phyloP scores from a whole-genome alignment of 2,329 filamentous ascomycete genomes.

The Cadophora malorum region DNA sequence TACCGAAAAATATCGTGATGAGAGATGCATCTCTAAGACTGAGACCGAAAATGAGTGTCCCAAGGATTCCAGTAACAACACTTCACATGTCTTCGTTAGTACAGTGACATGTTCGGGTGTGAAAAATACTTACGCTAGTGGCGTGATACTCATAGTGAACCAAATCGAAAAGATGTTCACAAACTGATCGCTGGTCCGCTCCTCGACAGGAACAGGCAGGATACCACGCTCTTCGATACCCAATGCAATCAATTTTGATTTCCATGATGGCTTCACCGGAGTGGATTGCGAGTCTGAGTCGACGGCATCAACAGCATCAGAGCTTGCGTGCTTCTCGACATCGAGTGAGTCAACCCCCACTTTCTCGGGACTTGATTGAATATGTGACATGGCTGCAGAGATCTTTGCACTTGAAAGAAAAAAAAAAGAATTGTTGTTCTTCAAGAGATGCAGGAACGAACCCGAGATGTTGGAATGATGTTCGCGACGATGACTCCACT shows the following conservation, averaged over 20 bases:
- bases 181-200: slow-evolving; percentile 59
- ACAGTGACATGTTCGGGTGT: background rate
- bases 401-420: background rate
- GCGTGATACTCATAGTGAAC: slow-evolving; percentile 62
- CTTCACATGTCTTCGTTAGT: slow-evolving; percentile 44
- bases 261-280: background rate
- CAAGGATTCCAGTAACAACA: slow-evolving; percentile 69
- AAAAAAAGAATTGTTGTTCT: background rate
- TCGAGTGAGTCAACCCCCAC: slow-evolving; percentile 12
- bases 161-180: slow-evolving; percentile 66
- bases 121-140: slow-evolving; percentile 58
- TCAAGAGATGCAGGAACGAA: background rate
- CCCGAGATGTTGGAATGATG: background rate
- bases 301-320: slow-evolving; percentile 15
- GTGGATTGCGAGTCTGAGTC: slow-evolving; percentile 17
- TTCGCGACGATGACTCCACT: slow-evolving; percentile 4
- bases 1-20: slow-evolving; percentile 67
- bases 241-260: slow-evolving; percentile 24
- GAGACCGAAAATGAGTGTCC: slow-evolving; percentile 59
- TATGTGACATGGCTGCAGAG: background rate
- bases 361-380: slow-evolving; percentile 6
- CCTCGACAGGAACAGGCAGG: slow-evolving; percentile 60
- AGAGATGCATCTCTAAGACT: slow-evolving; percentile 57
- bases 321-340: slow-evolving; percentile 9
- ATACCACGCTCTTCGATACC: slow-evolving; percentile 62